Evolutionary conservation across 2,329 filamentous ascomycete genomes (phyloP).

Genomic region (Paracoccidioides brasiliensis): DNA sequence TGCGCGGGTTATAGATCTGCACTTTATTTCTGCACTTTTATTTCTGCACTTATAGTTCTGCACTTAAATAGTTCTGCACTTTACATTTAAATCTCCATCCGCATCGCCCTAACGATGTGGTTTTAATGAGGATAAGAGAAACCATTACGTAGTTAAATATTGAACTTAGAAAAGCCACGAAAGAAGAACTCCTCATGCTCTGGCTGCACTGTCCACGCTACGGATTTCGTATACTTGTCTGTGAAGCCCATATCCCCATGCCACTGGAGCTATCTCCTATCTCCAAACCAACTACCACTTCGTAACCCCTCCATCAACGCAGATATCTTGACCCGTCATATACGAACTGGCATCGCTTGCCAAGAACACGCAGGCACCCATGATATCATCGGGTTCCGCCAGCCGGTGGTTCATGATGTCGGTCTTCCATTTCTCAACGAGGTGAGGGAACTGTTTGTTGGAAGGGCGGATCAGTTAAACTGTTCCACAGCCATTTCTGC

Average conservation of each 20-base stretch:
- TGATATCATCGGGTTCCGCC: constrained; percentile 7
- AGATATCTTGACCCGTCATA: constrained; percentile 46
- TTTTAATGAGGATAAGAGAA: no score
- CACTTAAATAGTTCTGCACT: no score
- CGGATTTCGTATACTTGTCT: neutral
- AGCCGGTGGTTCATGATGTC: constrained; percentile 42
- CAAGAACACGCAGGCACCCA: constrained; percentile 6
- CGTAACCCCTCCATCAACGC: constrained; percentile 63
- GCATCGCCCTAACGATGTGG: no score
- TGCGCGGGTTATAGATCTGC: neutral
- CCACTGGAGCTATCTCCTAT: neutral
- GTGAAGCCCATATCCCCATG: neutral
- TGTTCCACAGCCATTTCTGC: neutral
- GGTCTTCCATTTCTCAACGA: constrained; percentile 60
- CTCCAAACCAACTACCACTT: constrained; percentile 22
- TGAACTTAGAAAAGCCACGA: no score
- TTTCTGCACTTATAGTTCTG: no score
- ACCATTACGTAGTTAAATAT: no score
- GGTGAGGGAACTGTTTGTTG: constrained; percentile 31
- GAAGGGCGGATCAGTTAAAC: constrained; percentile 3
- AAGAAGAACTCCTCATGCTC: no score
- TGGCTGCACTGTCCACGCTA: neutral
- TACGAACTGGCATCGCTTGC: constrained; percentile 9
- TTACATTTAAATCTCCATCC: no score
- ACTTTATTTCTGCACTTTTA: no score